phyloP scores from a whole-genome alignment of 192 early-diverging fungal species.

The Oehlia diaphana region DNA sequence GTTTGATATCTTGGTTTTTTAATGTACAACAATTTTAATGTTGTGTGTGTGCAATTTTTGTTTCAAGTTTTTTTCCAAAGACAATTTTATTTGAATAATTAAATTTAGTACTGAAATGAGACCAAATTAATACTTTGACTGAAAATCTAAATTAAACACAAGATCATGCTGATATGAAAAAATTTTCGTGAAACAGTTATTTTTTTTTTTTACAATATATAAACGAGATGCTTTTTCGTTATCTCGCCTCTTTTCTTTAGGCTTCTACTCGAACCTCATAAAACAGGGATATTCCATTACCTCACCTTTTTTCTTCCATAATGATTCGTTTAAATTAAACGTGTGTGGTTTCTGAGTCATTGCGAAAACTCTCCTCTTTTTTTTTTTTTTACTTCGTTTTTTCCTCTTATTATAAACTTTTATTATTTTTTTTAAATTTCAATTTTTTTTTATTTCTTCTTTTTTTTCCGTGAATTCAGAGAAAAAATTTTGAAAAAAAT shows the following conservation, averaged over 20 bases:
- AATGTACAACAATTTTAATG: neutral
- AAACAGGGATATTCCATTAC: neutral
- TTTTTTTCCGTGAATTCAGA: slow-evolving; percentile 2
- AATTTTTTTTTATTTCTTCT: neutral
- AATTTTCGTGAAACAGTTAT: neutral
- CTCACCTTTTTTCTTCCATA: neutral
- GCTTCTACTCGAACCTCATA: neutral
- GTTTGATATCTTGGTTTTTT: neutral
- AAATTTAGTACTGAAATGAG: neutral
- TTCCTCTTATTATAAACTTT: neutral
- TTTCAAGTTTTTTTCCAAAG: neutral
- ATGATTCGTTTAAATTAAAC: neutral
- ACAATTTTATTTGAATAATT: too few relatives aligned
- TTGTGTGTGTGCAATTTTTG: neutral
- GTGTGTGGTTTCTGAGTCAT: slow-evolving; percentile 16
- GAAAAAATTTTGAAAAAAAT: neutral
- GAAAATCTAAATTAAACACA: neutral
- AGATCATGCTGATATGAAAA: neutral
- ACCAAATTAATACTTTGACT: neutral
- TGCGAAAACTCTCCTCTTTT: neutral
- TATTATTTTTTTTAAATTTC: neutral
- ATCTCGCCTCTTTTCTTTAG: neutral
- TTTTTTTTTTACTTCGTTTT: neutral
- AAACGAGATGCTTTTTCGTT: neutral
- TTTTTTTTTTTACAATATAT: neutral